A percentile compares a stretch with the other conserved stretches of the same genome.
Conservation (phyloP, 306 rosid genomes). For the Senna siamea region DNA sequence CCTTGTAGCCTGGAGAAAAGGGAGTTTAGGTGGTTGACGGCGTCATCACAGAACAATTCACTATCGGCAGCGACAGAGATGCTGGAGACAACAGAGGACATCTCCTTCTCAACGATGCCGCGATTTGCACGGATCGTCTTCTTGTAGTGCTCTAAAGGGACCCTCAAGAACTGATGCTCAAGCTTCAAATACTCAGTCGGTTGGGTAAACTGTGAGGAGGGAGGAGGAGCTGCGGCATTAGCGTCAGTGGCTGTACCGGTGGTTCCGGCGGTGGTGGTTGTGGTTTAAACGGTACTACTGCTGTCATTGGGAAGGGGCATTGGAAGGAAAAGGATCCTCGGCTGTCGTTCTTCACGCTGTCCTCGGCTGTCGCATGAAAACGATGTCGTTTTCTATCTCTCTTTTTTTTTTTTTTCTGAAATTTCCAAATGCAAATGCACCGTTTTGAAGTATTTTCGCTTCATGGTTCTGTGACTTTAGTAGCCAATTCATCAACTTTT, state of each 20-base stretch:
- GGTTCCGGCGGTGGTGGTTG: slow-evolving; percentile 10
- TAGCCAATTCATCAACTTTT: too few species aligned
- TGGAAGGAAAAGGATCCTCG: too few species aligned
- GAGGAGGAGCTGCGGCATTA: slow-evolving; percentile 39
- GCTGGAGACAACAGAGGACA: slow-evolving; percentile 73
- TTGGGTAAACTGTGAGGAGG: slow-evolving; percentile 60
- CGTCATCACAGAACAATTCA: slow-evolving; percentile 63
- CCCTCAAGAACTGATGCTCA: slow-evolving; percentile 93
- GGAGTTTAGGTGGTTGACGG: slow-evolving; percentile 78
- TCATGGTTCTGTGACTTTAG: too few species aligned
- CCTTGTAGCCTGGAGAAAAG: slow-evolving; percentile 91
- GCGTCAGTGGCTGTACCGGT: slow-evolving; percentile 24
- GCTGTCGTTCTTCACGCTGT: too few species aligned
- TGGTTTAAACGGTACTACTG: slow-evolving; percentile 10
- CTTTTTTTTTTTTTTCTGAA: too few species aligned
- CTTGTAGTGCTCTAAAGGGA: slow-evolving; percentile 97
- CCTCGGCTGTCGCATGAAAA: too few species aligned
- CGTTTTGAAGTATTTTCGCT: too few species aligned
- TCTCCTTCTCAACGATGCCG: slow-evolving; percentile 84
- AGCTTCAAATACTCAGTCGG: slow-evolving; percentile 78
- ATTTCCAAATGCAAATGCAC: too few species aligned
- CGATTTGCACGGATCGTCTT: slow-evolving; percentile 91
- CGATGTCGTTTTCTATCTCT: too few species aligned
- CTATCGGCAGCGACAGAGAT: slow-evolving; percentile 58
- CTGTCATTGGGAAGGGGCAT: slow-evolving; percentile 51